Evolutionary conservation across 441 rosid genomes (phyloP), one percentile per base, ranked within the genome.

Genomic region (Adansonia rubrostipa): DNA sequence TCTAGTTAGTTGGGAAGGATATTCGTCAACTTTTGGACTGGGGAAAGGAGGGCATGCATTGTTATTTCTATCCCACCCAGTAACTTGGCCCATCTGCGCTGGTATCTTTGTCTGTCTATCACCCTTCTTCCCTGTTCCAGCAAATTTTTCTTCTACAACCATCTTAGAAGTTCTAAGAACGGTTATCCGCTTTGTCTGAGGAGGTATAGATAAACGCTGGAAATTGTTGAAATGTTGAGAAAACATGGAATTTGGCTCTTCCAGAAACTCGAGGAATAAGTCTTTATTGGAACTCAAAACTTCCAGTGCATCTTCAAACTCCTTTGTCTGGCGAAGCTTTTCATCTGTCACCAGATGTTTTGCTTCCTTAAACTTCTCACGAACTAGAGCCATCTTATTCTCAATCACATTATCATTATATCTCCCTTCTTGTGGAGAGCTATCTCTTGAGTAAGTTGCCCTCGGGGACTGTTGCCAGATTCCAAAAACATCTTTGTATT

Each of bases 271-370:
- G 77, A 92, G 91, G 77, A 94, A 86, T 56, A 94, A 75, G 78
- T 94, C 98, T 82, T 83, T 91, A 80, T 94, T 89, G 61, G 95
- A 88, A 84, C 93, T 94, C 80, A 94, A 82, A 78, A 94, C 89
- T 74, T 94, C 99, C 68, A 96, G 84, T 60, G 98, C 96, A 62
- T 94, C 98, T 80, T 88, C 92, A 82, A 93, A 94, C 77, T 94
- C 98, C 87, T 85, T 85, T 64, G 99, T 89, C 82, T 89, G 92
- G 77, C 91, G 88, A 74, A 90, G 92, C 79, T 81, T 92, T 60
- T 92, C 97, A 86, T 93, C 91, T 42, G 93, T 87, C 11, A 91
- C 92, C 81, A 93, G 85, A 68, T 92, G 90, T 81, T 96, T 96
- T 58, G 95, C 97, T 83, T 96, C 99, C 76, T 83, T 77, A 82